phyloP scores from a whole-genome alignment of 164 flowering plant genomes.

The Tetrastigma voinierianum region DNA sequence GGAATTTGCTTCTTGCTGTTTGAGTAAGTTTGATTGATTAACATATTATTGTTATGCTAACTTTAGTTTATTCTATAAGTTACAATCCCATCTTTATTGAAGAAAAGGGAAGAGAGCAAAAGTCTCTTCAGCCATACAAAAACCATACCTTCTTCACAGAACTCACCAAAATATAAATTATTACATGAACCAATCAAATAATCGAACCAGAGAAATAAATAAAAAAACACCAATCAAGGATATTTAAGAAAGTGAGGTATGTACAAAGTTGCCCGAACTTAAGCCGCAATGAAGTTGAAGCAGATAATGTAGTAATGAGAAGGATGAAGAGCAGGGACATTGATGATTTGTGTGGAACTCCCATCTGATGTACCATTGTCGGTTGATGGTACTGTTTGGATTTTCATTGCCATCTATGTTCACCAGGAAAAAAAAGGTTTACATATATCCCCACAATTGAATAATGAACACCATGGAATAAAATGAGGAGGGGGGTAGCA shows the following conservation, averaged over 20 bases:
- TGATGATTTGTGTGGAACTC: conserved; percentile 36
- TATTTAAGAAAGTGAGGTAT: background rate
- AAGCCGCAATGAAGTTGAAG: conserved; percentile 22
- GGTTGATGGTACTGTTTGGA: conserved; percentile 43
- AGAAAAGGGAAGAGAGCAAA: conserved; percentile 13
- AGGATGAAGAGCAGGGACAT: conserved; percentile 30
- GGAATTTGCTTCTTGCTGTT: too few relatives aligned
- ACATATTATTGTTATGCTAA: too few relatives aligned
- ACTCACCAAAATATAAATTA: conserved; percentile 1
- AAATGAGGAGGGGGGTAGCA: too few relatives aligned
- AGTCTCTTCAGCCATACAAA: conserved; percentile 25
- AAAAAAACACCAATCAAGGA: background rate
- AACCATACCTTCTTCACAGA: conserved; percentile 8
- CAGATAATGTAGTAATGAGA: conserved; percentile 40
- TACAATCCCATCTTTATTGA: conserved; percentile 16
- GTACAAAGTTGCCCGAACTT: background rate
- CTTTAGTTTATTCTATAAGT: background rate
- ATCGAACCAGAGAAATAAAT: background rate
- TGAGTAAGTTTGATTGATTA: too few relatives aligned
- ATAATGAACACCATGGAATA: background rate
- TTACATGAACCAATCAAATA: background rate
- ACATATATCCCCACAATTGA: too few relatives aligned
- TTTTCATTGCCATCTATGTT: conserved; percentile 42
- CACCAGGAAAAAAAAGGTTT: background rate
- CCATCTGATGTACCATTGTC: conserved; percentile 40